Base-by-base conservation (phyloP, 2,329 filamentous ascomycete genomes). In the Acarospora socialis region DNA sequence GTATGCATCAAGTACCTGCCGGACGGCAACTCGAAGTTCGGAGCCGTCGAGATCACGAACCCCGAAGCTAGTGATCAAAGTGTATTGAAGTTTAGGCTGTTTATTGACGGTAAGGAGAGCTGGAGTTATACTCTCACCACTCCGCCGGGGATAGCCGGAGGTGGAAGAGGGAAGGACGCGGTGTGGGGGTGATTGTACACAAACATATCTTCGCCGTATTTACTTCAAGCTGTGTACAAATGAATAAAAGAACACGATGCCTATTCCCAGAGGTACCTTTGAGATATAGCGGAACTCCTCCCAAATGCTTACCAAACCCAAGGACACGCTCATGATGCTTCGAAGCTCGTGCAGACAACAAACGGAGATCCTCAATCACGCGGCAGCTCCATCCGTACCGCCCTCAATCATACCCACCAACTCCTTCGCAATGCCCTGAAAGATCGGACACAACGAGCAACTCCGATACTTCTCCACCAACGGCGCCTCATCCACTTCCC, bases 1-100 rank as follows among this genome's bases (percentile, higher is more conserved):
- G 71, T 93, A 7, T 68, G 77, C 50, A 66, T 95, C 41, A 82
- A 87, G 73, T 92, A 70, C 61, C 69, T 70, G 27, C 81, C 87
- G 2, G 71, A 77, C 36, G 87, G 87, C 2, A 86, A 83, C 48
- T 84, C 77, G 40, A 95, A 95, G 53, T 87, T 93, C 54, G 83
- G 83, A 1, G 72, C 76, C 0, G 66, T 92, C 17, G 81, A 82
- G 14, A 84, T 98, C 39, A n/a, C n/a, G n/a, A n/a, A n/a, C n/a
- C n/a, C n/a, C n/a, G n/a, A n/a, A n/a, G n/a, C n/a, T n/a, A n/a
- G n/a, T n/a, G 33, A 34, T 10, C 36, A 37, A 27, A 32, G 33
- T 0, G 4, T 30, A 9, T 12, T 34, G 16, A 28, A 30, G 8
- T 41, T 38, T 18, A 29, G 36, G 24, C 26, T 41, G n/a, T 39